Base-by-base conservation (phyloP, 805 yeast genomes). In the Kregervanrija pseudodelftensis region DNA sequence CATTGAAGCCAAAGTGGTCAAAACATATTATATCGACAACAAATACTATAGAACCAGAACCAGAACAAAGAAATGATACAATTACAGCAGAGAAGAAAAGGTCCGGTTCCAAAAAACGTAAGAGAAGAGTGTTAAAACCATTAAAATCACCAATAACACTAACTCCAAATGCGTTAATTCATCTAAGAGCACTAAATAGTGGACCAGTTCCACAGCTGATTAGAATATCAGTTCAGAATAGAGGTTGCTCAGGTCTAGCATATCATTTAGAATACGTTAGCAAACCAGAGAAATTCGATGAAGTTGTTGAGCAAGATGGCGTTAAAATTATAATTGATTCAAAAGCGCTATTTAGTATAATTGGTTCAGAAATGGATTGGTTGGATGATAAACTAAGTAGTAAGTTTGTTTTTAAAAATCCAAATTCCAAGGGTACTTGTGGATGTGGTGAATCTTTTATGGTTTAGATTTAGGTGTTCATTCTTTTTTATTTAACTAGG, bases 351-450 rank as follows among this genome's bases (percentile, higher is more conserved):
- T 90, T 93, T 64, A 83, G 95, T 54, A 90, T 93, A 38, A 95
- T 93, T 47, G 99, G 99, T 1, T 84, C 95, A 5, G 95, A 90
- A 65, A 93, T 93, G 99, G 99, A 93, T 66, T 93, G 96, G 96
- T 72, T 87, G 40, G 98, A 93, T 59, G 96, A 93, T 59, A 90
- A 88, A 63, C 70, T 93, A 50, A 77, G 89, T 31, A 81, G 93
- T 11, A 77, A 95, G 58, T 93, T 93, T 62, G 88, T 93, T 14
- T 93, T 93, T 73, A 83, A 76, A 61, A 93, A 93, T 64, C 99
- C 99, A 50, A 93, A 93, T 67, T 85, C 95, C 35, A 93, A 91
- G 69, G 99, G 98, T 31, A 86, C 95, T 41, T 93, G 99, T 67
- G 99, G 99, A 11, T 93, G 99, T 65, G 99, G 99, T 44, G 99